Conservation (phyloP, 2,329 filamentous ascomycete genomes). For the Nemania serpens region DNA sequence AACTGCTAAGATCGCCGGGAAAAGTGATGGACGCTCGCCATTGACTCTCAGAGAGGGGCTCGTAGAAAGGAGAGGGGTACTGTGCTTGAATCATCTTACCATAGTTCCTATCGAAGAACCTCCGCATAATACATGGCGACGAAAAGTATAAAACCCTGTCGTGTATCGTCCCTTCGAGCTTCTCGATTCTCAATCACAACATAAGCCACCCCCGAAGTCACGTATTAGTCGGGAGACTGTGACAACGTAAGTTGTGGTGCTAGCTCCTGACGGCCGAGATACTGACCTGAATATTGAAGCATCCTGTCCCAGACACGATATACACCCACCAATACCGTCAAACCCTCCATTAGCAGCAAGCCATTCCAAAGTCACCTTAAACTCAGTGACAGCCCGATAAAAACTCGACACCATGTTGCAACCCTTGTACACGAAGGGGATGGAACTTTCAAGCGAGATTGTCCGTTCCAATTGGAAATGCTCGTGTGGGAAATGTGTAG, state of each 20-base stretch:
- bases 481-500: background rate
- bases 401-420: background rate
- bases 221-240: background rate
- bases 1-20: background rate
- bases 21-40: background rate
- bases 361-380: background rate
- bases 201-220: background rate
- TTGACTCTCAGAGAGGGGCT: background rate
- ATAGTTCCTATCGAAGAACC: background rate
- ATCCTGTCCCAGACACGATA: background rate
- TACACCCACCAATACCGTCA: background rate
- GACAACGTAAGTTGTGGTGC: conserved; percentile 4
- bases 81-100: background rate
- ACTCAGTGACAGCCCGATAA: background rate
- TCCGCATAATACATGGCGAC: background rate
- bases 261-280: background rate
- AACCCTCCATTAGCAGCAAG: background rate
- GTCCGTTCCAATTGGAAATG: no score
- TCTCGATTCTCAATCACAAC: background rate
- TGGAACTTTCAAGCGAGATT: no score
- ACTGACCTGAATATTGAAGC: background rate
- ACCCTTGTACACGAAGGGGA: background rate
- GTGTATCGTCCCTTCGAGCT: background rate
- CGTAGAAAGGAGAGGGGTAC: background rate
- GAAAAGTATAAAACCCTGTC: conserved; percentile 8